Percentiles rank a stretch among this genome's conserved stretches.
These are phyloP conservation scores for Pugionium dolabratum DNA, from an alignment of 345 rosid species.

Conservation along the genomic window DNA sequence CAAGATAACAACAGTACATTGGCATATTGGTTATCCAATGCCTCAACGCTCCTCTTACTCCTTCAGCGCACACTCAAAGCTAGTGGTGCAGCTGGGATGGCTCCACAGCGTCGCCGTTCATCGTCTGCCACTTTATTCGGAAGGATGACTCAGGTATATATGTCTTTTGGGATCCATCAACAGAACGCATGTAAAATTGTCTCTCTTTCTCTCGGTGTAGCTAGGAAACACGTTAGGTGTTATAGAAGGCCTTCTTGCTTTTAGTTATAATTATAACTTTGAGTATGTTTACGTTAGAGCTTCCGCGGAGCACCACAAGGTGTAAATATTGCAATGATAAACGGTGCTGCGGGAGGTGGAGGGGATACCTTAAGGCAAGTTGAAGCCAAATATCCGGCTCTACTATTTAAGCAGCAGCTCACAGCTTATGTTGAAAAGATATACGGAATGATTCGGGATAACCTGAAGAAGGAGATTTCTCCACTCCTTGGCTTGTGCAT, in stretches of 20 bases:
- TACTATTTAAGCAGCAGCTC: slow-evolving; percentile 95
- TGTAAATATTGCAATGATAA: slow-evolving; percentile 69
- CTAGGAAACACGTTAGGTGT: not conserved
- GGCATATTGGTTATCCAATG: slow-evolving; percentile 95
- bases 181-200: slow-evolving; percentile 8
- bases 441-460: slow-evolving; percentile 95
- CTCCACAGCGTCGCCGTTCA: slow-evolving; percentile 95
- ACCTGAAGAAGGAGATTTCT: slow-evolving; percentile 93
- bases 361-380: slow-evolving; percentile 75
- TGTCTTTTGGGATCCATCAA: slow-evolving; percentile 20
- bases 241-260: not conserved
- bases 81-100: slow-evolving; percentile 94
- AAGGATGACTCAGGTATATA: slow-evolving; percentile 80
- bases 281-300: slow-evolving; percentile 51
- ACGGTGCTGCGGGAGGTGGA: slow-evolving; percentile 61
- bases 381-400: slow-evolving; percentile 96
- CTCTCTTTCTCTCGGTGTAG: not conserved
- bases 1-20: slow-evolving; percentile 81
- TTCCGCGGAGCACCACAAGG: slow-evolving; percentile 95
- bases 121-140: slow-evolving; percentile 94
- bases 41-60: slow-evolving; percentile 86
- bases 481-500: slow-evolving; percentile 96
- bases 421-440: slow-evolving; percentile 97
- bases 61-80: slow-evolving; percentile 93
- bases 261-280: not conserved